phyloP scores from a whole-genome alignment of 768 basidiomycete species.

The Calocybe indica region DNA sequence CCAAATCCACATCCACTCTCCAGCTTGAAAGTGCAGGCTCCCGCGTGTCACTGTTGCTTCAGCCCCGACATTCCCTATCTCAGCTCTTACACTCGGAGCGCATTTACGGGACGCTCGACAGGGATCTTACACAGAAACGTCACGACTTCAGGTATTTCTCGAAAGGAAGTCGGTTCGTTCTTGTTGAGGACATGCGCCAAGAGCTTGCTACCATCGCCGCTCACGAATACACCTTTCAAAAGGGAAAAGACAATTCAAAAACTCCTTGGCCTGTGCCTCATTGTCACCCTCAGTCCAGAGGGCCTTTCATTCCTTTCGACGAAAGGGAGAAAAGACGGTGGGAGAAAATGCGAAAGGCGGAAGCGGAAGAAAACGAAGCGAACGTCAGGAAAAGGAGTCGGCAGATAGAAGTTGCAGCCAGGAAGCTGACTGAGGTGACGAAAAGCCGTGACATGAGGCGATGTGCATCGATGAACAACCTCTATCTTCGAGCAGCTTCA shows the following conservation, averaged over 20 bases:
- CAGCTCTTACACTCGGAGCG: conserved; percentile 76
- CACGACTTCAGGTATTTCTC: conserved; percentile 87
- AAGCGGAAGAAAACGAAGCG: conserved; percentile 36
- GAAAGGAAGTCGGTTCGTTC: conserved; percentile 67
- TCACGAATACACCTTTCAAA: conserved; percentile 68
- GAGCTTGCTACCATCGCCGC: conserved; percentile 81
- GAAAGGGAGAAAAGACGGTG: conserved; percentile 65
- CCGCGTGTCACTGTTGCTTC: conserved; percentile 3
- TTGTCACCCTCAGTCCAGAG: conserved; percentile 67
- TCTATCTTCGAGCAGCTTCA: conserved; percentile 47
- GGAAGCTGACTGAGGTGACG: conserved; percentile 29
- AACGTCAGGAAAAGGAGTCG: conserved; percentile 21
- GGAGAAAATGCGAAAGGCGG: conserved; percentile 49
- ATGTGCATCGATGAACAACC: conserved; percentile 69
- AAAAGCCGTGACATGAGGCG: conserved; percentile 59
- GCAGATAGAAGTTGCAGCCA: neutral
- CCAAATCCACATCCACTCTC: conserved; percentile 20
- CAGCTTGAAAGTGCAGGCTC: conserved; percentile 27
- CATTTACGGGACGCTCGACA: conserved; percentile 82
- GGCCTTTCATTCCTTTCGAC: conserved; percentile 73
- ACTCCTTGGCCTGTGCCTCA: conserved; percentile 81
- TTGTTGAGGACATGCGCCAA: conserved; percentile 86
- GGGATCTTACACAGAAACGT: conserved; percentile 84
- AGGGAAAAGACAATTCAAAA: conserved; percentile 44
- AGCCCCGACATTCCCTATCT: conserved; percentile 36